Percentiles rank a stretch among this genome's conserved stretches.
Evolutionary conservation across 1,284 basidiomycete species (phyloP).

Genomic region (Papiliotrema laurentii): DNA sequence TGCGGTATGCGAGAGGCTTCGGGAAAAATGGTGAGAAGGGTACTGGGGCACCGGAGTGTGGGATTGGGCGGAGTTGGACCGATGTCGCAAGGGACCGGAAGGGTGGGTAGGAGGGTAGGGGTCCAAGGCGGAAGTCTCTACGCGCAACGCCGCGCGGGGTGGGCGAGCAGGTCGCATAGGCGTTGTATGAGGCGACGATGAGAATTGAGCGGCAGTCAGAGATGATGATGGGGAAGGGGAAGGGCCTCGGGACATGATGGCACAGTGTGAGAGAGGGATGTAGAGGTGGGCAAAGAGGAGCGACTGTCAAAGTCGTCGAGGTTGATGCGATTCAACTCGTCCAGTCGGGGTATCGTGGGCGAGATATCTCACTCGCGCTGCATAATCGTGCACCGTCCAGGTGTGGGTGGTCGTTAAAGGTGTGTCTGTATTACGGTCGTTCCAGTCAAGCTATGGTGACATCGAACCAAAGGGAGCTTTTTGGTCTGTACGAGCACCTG

Average conservation of each 20-base stretch:
- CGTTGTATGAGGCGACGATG: neutral
- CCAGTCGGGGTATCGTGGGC: too few species aligned
- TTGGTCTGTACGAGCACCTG: too few species aligned
- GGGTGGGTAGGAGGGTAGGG: too few species aligned
- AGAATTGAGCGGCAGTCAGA: neutral
- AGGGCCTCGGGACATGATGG: slow-evolving; percentile 6
- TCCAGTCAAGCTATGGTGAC: too few species aligned
- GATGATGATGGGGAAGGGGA: slow-evolving; percentile 10
- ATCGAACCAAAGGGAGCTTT: too few species aligned
- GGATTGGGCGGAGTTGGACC: slow-evolving; percentile 9
- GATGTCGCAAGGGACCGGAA: neutral
- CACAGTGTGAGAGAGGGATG: neutral
- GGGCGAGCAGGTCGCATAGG: slow-evolving; percentile 3
- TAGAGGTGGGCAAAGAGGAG: too few species aligned
- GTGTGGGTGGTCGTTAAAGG: too few species aligned
- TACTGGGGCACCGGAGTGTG: neutral
- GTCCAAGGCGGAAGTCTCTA: slow-evolving; percentile 9
- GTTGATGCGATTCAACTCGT: too few species aligned
- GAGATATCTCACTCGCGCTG: too few species aligned
- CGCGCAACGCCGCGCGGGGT: slow-evolving; percentile 4
- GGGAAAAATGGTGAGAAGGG: slow-evolving; percentile 2
- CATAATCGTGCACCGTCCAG: too few species aligned
- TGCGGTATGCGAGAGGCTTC: slow-evolving; percentile 1
- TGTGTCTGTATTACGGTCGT: too few species aligned
- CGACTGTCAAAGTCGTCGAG: too few species aligned